Evolutionary conservation across 345 rosid genomes (phyloP).

Genomic region (Cardamine resedifolia): DNA sequence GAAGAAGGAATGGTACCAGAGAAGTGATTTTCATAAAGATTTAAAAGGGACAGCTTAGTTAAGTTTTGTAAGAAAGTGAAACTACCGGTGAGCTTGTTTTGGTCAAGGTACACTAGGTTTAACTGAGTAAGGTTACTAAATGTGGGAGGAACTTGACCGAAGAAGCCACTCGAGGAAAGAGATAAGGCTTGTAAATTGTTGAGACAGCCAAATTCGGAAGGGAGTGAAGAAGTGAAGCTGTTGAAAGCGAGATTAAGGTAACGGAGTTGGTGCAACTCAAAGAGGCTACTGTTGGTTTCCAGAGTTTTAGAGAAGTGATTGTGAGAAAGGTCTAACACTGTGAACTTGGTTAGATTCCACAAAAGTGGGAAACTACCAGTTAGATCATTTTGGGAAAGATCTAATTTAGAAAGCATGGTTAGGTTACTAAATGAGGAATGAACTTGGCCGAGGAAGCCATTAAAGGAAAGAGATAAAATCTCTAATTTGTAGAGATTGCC

Average conservation of each 20-base stretch:
- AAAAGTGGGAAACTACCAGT: not conserved
- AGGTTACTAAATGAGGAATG: not conserved
- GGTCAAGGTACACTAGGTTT: not conserved
- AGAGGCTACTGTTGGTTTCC: not conserved
- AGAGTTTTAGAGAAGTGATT: not conserved
- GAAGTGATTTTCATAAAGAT: not conserved
- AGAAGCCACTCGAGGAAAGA: not conserved
- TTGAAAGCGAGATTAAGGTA: not conserved
- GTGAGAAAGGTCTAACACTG: not conserved
- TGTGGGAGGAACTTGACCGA: slow-evolving; percentile 6
- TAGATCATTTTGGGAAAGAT: not conserved
- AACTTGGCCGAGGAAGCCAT: not conserved
- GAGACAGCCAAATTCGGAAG: not conserved
- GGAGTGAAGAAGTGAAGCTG: not conserved
- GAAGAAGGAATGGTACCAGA: not conserved
- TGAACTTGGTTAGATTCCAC: not conserved
- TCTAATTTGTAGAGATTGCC: not conserved
- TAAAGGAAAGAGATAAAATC: not conserved
- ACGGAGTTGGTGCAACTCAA: not conserved
- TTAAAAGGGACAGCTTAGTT: not conserved
- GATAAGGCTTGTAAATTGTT: not conserved
- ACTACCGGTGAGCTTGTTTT: not conserved
- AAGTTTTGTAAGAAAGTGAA: not conserved
- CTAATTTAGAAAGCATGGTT: not conserved
- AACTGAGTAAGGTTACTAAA: not conserved